Base-by-base conservation (phyloP, 2,329 filamentous ascomycete species). In the Clonostachys rhizophaga region DNA sequence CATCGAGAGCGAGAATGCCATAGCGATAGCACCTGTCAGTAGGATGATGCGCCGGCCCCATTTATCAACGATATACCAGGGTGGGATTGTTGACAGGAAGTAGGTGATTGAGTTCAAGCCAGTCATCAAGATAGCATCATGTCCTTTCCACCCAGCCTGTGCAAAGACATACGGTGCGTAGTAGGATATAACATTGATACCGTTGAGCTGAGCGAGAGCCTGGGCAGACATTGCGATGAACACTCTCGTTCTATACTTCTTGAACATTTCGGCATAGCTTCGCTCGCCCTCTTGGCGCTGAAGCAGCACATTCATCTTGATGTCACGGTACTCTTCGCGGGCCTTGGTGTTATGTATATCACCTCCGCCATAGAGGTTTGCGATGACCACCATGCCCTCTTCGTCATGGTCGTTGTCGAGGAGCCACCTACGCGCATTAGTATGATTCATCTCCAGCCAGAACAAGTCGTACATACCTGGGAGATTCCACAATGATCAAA, bases 151-250 rank as follows among this genome's bases (percentile, higher is more conserved):
- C n/a, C 94, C 92, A 36, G 94, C 94, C 50, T 91, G 91, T 68
- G 96, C 91, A 59, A 99, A 97, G 14, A 97, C 92, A 47, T 95
- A 83, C 0, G 94, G 94, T 1, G 94, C 94, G 63, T 99, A 99
- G 75, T 97, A 99, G 2, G 92, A 97, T 53, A 99, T 99, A 63
- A 99, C 94, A 69, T 99, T 99, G 73, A 99, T 99, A 54, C 94
- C 94, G 71, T 97, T 97, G 46, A 99, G 82, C 69, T 99, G 94
- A 30, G 94, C 94, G 54, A 99, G 81, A 6, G 86, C 91, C 68
- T 97, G 94, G 5, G 94, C 94, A 34, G 92, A 97, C 94, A 97
- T 97, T 69, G 94, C 94, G 64, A 97, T 97, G 61, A 97, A 90
- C 54, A 97, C 92, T 46, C 94, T 89, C 59, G 87, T 94, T 62